A percentile compares a stretch with the other conserved stretches of the same genome.
These are phyloP conservation scores for Saturnispora ahearnii DNA, from an alignment of 805 yeast species.

Conservation along the genomic window DNA sequence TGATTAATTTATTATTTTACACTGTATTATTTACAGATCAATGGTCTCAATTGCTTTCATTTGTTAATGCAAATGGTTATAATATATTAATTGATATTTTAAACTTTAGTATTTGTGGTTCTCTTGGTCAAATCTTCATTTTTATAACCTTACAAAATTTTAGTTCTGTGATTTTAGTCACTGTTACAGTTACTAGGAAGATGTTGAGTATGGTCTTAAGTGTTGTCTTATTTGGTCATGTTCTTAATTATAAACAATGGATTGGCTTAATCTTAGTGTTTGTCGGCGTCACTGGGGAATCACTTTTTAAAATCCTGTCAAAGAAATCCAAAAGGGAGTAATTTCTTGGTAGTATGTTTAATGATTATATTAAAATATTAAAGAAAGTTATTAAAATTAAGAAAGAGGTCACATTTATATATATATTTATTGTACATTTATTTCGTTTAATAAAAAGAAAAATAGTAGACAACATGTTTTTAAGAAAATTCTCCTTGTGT, in stretches of 20 bases:
- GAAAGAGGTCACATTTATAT: not conserved
- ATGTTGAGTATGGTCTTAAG: slow-evolving; percentile 92
- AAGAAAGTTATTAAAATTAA: not conserved
- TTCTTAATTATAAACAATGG: slow-evolving; percentile 59
- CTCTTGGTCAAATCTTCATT: slow-evolving; percentile 91
- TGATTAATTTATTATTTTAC: slow-evolving; percentile 41
- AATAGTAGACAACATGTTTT: not conserved
- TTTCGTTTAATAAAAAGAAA: not conserved
- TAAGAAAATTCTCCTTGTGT: not conserved
- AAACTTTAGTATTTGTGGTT: slow-evolving; percentile 68
- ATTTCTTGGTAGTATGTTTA: not conserved
- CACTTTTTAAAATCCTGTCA: slow-evolving; percentile 36
- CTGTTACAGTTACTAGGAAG: slow-evolving; percentile 92
- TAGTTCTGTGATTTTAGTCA: slow-evolving; percentile 77
- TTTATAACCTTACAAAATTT: slow-evolving; percentile 75
- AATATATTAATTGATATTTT: slow-evolving; percentile 49
- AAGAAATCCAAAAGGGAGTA: not conserved
- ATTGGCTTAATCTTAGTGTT: slow-evolving; percentile 71
- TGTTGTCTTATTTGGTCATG: slow-evolving; percentile 81
- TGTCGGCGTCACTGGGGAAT: slow-evolving; percentile 78
- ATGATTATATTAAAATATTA: not conserved
- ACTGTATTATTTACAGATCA: slow-evolving; percentile 41
- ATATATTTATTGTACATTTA: not conserved
- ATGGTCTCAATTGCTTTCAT: slow-evolving; percentile 37
- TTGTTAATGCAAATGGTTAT: slow-evolving; percentile 41